A percentile compares a stretch with the other conserved stretches of the same genome.
Evolutionary conservation across 441 rosid species (phyloP).

Genomic region (Eruca vesicaria): DNA sequence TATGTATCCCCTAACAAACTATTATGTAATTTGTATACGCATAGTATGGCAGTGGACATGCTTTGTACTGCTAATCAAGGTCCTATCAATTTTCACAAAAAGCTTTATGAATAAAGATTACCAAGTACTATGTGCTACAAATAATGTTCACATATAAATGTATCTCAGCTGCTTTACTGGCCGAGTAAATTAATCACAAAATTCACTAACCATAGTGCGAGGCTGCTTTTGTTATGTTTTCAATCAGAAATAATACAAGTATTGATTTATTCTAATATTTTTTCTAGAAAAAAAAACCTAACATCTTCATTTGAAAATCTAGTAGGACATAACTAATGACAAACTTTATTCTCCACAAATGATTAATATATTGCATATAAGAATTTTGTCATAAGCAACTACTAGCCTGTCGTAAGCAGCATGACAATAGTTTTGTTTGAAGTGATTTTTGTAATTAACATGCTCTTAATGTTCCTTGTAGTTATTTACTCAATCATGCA

Average conservation of each 20-base stretch:
- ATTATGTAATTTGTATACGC: neutral
- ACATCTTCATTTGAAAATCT: neutral
- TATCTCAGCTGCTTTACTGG: neutral
- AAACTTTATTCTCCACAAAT: neutral
- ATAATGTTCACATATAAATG: slow-evolving; percentile 2
- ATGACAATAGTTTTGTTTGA: neutral
- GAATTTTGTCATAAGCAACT: neutral
- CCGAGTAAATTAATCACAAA: slow-evolving; percentile 5
- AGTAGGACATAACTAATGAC: neutral
- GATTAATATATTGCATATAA: neutral
- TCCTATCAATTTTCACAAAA: neutral
- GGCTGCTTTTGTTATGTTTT: neutral
- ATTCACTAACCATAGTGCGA: neutral
- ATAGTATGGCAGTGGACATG: neutral
- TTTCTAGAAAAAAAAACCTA: neutral
- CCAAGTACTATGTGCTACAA: slow-evolving; percentile 3
- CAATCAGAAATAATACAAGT: neutral
- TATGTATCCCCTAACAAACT: neutral
- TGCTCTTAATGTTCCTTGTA: neutral
- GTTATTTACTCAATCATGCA: neutral
- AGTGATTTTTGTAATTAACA: neutral
- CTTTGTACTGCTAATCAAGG: neutral
- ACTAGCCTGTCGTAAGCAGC: neutral
- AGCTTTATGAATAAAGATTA: neutral
- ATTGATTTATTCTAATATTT: neutral